Evolutionary conservation across 176 grass and related monocot species (phyloP).

Genomic region (Aegilops tauschii): DNA sequence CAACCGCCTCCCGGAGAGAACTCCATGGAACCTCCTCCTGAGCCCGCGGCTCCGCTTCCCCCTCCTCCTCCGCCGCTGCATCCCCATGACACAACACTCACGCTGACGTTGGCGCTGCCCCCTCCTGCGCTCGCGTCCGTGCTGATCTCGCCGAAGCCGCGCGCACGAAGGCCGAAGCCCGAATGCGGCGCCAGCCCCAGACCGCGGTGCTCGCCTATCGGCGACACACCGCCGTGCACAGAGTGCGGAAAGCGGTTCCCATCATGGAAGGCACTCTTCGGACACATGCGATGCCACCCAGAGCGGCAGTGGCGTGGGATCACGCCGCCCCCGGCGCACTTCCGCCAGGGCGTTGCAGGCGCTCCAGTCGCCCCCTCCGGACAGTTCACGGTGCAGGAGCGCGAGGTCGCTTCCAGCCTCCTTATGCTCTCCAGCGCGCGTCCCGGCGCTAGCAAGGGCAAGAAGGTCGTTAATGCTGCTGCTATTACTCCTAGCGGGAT

Average conservation of each 20-base stretch:
- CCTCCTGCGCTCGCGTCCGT: neutral
- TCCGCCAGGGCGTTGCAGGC: neutral
- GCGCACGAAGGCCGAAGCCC: neutral
- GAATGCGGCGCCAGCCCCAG: neutral
- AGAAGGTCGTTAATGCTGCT: neutral
- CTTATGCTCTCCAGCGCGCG: slow-evolving; percentile 18
- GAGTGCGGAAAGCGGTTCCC: slow-evolving; percentile 54
- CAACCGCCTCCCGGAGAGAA: neutral
- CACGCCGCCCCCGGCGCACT: slow-evolving; percentile 15
- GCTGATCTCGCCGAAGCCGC: neutral
- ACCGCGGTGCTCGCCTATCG: neutral
- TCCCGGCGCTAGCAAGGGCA: neutral
- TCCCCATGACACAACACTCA: slow-evolving; percentile 19
- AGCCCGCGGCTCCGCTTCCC: neutral
- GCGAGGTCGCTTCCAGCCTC: slow-evolving; percentile 25
- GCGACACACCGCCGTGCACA: slow-evolving; percentile 31
- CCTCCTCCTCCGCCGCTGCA: neutral
- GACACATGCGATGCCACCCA: slow-evolving; percentile 80
- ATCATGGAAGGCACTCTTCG: slow-evolving; percentile 59
- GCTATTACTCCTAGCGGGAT: neutral
- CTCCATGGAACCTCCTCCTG: slow-evolving; percentile 10
- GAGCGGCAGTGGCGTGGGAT: slow-evolving; percentile 68
- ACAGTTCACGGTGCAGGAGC: slow-evolving; percentile 36
- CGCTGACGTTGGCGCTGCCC: slow-evolving; percentile 24
- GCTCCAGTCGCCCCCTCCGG: neutral